Conservation (phyloP, 2,329 filamentous ascomycete genomes). For the Sphaerulina musiva region DNA sequence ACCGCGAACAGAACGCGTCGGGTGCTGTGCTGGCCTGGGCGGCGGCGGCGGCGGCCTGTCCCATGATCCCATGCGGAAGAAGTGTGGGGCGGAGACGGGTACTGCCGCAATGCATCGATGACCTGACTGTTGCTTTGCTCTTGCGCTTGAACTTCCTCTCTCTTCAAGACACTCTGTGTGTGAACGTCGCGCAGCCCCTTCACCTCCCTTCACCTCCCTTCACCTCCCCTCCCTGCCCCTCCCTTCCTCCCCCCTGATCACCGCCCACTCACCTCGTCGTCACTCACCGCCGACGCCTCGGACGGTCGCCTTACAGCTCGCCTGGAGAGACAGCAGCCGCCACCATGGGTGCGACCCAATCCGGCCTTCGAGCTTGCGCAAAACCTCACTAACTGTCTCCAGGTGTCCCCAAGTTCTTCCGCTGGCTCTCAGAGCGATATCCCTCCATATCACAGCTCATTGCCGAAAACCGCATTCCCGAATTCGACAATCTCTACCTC, state of each 20-base stretch:
- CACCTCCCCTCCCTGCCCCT: slow-evolving; percentile 1
- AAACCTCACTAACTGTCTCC: slow-evolving; percentile 33
- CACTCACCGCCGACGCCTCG: slow-evolving; percentile 10
- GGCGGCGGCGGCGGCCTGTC: not conserved
- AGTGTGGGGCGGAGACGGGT: too few relatives aligned
- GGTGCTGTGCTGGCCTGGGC: not conserved
- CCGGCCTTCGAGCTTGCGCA: not conserved
- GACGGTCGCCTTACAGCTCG: slow-evolving; percentile 13
- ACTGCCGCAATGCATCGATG: too few relatives aligned
- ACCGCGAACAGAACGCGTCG: not conserved
- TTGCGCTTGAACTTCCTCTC: slow-evolving; percentile 16
- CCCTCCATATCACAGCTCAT: slow-evolving; percentile 97
- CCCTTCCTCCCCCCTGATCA: not conserved
- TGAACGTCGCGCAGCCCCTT: slow-evolving; percentile 14
- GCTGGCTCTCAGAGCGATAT: slow-evolving; percentile 99
- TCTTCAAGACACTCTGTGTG: slow-evolving; percentile 8
- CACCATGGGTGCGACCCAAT: slow-evolving; percentile 29
- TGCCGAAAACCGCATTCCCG: slow-evolving; percentile 95
- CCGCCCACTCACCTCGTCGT: not conserved
- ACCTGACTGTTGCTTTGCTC: slow-evolving; percentile 8
- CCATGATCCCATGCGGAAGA: too few relatives aligned
- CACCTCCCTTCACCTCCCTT: slow-evolving; percentile 1
- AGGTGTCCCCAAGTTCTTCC: slow-evolving; percentile 88
- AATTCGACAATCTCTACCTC: slow-evolving; percentile 95
- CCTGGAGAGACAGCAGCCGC: slow-evolving; percentile 31